Evolutionary conservation across 2,329 filamentous ascomycete genomes (phyloP), one percentile per base, ranked within the genome.

Genomic region (Aureobasidium melanogenum): DNA sequence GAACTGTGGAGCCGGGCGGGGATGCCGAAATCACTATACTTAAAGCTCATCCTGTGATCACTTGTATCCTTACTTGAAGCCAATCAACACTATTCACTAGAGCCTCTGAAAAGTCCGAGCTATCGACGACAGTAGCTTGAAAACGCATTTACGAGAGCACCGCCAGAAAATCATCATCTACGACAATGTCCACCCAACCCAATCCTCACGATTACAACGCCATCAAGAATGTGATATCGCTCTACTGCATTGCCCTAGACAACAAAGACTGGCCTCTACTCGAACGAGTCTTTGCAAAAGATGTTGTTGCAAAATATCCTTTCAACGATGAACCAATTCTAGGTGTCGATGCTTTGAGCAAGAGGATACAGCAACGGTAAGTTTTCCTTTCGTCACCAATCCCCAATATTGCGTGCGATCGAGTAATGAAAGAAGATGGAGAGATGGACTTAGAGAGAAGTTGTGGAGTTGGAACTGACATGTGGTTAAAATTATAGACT

Each of bases 171-270:
- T 26, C 14, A 14, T 44, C 22, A 8, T 7, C 6, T 0, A 26
- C 41, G 5, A 15, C 24, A 47, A 47, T 47, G 44, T 28, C 44
- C 3, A 17, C 30, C 28, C 26, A 38, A 43, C 2, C 46, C 3
- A 69, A 68, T 51, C 59, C 69, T 5, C 43, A 69, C 39, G 70
- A 72, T 62, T 69, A 71, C 69, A 50, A 74, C 47, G 74, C 75
- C n/a, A 74, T 79, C 65, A 71, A 70, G 44, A 78, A 78, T 64
- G 69, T 70, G 8, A 65, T 78, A 28, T 66, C 75, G 6, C 72
- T 69, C 32, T 79, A 78, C 66, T 77, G 75, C 66, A 70, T 77
- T 44, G 76, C 76, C 1, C 68, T 78, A 6, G 76, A 78, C 64
- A 72, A 71, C 17, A 77, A 78, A 62, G 62, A 74, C 59, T 77